Evolutionary conservation across 495 filamentous ascomycete species (phyloP).

Genomic region (Penicillium parvum): DNA sequence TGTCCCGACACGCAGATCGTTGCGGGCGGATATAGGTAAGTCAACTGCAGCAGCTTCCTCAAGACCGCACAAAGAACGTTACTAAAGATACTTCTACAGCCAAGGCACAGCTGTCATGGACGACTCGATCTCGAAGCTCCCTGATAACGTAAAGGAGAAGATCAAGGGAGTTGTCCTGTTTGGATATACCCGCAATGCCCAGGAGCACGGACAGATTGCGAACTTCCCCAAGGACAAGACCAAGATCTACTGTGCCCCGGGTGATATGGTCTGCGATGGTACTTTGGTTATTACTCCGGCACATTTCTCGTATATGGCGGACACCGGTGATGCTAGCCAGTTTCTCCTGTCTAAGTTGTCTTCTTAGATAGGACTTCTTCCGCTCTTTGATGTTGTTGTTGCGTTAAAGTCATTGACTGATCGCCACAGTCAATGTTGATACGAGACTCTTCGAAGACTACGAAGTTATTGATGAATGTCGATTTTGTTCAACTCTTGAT

Average conservation of each 20-base stretch:
- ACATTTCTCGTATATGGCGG: constrained; percentile 42
- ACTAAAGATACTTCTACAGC: constrained; percentile 32
- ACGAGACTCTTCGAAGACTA: no score
- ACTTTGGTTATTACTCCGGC: constrained; percentile 45
- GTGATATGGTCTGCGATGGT: constrained; percentile 50
- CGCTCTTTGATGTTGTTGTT: not conserved
- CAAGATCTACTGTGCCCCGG: constrained; percentile 48
- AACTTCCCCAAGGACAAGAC: constrained; percentile 41
- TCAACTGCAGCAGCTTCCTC: constrained; percentile 4
- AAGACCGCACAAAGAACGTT: not conserved
- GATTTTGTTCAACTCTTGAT: no score
- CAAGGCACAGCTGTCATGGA: constrained; percentile 56
- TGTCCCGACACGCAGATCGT: constrained; percentile 56
- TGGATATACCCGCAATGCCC: constrained; percentile 54
- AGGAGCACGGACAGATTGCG: constrained; percentile 43
- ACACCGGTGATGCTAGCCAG: constrained; percentile 16
- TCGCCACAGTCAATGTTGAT: no score
- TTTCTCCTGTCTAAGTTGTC: constrained; percentile 17
- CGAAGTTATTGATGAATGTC: no score
- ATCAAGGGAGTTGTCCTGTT: constrained; percentile 54
- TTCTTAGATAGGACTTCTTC: not conserved
- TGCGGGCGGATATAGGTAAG: constrained; percentile 46
- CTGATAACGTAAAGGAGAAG: constrained; percentile 36
- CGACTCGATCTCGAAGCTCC: constrained; percentile 40
- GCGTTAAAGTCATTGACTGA: no score